Conservation (phyloP, 805 yeast genomes). For the Saccharomycopsis synnaedendra region DNA sequence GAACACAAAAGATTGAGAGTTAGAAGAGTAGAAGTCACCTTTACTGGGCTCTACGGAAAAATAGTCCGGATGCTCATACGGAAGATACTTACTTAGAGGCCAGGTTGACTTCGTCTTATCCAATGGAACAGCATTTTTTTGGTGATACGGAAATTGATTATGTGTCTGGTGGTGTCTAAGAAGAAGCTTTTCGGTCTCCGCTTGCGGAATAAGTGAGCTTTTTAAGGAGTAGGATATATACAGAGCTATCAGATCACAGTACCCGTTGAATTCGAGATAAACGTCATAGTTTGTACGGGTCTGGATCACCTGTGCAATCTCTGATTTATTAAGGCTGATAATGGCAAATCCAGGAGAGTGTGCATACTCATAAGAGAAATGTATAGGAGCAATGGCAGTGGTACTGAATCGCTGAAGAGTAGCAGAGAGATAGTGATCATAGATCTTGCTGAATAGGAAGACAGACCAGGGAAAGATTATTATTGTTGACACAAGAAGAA, state of each 20-base stretch:
- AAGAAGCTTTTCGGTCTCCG: no score
- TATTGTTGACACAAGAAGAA: not conserved
- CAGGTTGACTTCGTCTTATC: no score
- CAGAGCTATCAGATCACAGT: not conserved
- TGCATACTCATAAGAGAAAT: constrained; percentile 9
- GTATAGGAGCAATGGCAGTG: constrained; percentile 7
- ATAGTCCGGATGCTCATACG: no score
- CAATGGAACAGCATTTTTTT: no score
- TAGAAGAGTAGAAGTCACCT: no score
- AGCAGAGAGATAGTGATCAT: not conserved
- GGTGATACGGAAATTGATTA: no score
- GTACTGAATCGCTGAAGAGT: not conserved
- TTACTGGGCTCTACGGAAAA: no score
- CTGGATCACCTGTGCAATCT: no score
- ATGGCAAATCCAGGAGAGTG: not conserved
- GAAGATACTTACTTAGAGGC: no score
- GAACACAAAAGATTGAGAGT: no score
- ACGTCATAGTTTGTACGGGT: constrained; percentile 5
- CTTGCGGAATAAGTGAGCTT: not conserved
- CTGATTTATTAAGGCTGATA: not conserved
- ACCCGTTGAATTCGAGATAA: not conserved
- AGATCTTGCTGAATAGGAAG: constrained; percentile 10
- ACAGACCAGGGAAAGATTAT: constrained; percentile 14
- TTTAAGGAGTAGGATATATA: not conserved
- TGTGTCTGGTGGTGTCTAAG: not conserved